phyloP scores from a whole-genome alignment of 2,329 filamentous ascomycete species.

The Trichoderma lentiforme region DNA sequence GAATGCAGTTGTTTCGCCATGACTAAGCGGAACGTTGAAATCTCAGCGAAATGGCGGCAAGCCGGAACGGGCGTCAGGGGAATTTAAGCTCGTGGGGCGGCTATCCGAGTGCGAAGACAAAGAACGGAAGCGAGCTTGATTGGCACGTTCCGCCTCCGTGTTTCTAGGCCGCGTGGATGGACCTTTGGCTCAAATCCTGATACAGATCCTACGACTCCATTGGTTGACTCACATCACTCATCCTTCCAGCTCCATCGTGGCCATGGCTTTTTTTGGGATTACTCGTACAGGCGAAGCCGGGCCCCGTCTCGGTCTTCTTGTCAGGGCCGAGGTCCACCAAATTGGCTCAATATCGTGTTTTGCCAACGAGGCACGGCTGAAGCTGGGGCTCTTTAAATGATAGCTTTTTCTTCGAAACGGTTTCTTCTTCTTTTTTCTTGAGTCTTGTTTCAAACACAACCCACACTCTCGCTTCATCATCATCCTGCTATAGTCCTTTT shows the following conservation, averaged over 20 bases:
- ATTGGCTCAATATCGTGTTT: neutral
- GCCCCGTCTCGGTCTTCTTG: constrained; percentile 5
- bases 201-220: constrained; percentile 1
- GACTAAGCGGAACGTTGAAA: constrained; percentile 12
- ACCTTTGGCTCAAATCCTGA: neutral
- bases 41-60: neutral
- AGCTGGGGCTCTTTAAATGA: neutral
- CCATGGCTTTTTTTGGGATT: neutral
- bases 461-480: neutral
- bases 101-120: constrained; percentile 6
- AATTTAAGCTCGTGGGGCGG: constrained; percentile 16
- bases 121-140: neutral
- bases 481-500: neutral
- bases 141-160: neutral
- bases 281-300: neutral
- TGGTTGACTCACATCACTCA: neutral
- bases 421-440: neutral
- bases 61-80: constrained; percentile 7
- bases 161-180: neutral
- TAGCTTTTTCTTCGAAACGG: neutral
- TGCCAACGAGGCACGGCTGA: neutral
- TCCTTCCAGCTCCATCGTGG: constrained; percentile 8
- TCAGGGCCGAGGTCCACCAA: constrained; percentile 13
- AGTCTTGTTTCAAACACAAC: neutral
- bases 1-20: neutral